Base-by-base conservation (phyloP, 495 filamentous ascomycete genomes). In the Trichoderma reesei region DNA sequence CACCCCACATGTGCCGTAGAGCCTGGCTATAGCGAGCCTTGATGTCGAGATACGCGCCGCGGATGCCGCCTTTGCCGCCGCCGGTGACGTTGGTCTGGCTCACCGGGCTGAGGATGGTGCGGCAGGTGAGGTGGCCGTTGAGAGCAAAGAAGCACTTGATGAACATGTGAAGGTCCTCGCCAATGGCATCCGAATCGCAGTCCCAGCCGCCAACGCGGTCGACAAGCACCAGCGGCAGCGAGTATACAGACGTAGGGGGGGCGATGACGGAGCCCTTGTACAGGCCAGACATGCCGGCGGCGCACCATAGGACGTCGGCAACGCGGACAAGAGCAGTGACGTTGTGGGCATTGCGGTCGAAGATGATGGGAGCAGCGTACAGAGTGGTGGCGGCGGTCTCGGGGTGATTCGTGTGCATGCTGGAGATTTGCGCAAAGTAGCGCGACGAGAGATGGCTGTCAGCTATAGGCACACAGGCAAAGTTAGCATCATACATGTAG, bases 151-250 rank as follows among this genome's bases (percentile, higher is more conserved):
- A 89, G 75, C 86, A 89, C 73, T 89, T 88, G 60, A 88, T 75
- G 64, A 87, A 85, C 86, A 89, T 89, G 73, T 89, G 86, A 70
- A 89, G 73, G 67, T 89, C 86, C 69, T 89, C 86, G 60, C 86
- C 86, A 64, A 89, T 88, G 14, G 86, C 85, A 42, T 85, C 85
- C 5, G 83, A 78, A 64, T 83, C 85, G 66, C 82, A 83, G 66
- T 87, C 85, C 85, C 85, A 88, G 36, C 85, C 85, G 8, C 83
- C 83, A 20, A 88, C 86, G 26, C 77, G 75, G 67, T 88, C 83
- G 39, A 83, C 85, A 39, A 89, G 70, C 26, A 79, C 73, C 18
- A 89, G 79, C 0, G 86, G 82, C 3, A 88, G 69, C 18, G 86
- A 88, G 69, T 89, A 89, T 26, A 88, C 86, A 1, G 85, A 88